Base-by-base conservation (phyloP, 257 asterid genomes). In the Leonotis leonurus region DNA sequence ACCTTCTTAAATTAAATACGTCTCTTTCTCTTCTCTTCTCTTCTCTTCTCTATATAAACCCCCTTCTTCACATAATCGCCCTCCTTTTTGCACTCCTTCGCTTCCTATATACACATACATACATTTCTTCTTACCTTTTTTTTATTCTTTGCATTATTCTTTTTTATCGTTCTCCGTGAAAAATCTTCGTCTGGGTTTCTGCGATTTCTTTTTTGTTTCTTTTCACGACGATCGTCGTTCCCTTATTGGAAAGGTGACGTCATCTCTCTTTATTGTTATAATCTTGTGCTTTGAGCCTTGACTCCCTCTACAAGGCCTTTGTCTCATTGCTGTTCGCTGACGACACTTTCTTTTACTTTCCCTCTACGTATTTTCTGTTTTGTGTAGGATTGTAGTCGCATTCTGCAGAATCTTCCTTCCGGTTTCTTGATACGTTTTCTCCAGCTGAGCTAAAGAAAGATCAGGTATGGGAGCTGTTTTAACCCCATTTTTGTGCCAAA, bases 251-350 rank as follows among this genome's bases (percentile, higher is more conserved):
- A 62, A 75, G 82, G 87, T 78, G 78, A 78, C 63, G 74, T 58
- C 76, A 49, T 69, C 64, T 48, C 60, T 61, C 32, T 48, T 30
- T 62, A 20, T 49, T 32, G 29, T 10, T 45, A 39, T 5, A 63
- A 41, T 70, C 71, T 75, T 22, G 73, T 75, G 73, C 66, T 73
- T 75, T 56, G 83, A 33, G 87, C 78, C 62, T 68, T 35, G 79
- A 59, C 72, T 67, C 65, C 40, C 20, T 43, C 72, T 1, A 48
- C 73, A 50, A 45, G 56, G 74, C 33, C 24, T 77, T 61, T 71
- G 71, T 56, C 67, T 33, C 32, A 58, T 61, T 64, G 70, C 66
- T 71, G 65, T 64, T 72, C 35, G 57, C 70, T 64, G 52, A 67
- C 71, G 64, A 8, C 20, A 18, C 14, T 62, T 26, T 67, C 32